Evolutionary conservation across 1,139 yeast genomes (phyloP).

Genomic region (Debaryomycetaceae sp.): DNA sequence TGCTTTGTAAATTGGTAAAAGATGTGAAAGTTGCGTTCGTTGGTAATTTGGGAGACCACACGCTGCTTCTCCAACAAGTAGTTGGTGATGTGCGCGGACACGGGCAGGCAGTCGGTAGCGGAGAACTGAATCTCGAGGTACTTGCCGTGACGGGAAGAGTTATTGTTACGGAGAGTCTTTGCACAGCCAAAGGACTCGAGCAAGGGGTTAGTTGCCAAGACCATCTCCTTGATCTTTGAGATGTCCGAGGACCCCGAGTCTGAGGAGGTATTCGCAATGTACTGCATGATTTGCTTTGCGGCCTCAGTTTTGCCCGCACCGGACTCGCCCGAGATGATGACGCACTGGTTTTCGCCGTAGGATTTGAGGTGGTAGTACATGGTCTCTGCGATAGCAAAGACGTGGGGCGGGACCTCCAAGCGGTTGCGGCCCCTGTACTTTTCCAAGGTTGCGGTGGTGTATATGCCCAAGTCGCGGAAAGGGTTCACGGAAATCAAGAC

Average conservation of each 20-base stretch:
- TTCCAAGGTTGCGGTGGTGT: constrained; percentile 65
- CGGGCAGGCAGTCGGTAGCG: constrained; percentile 64
- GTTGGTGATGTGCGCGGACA: constrained; percentile 93
- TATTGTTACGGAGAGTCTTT: constrained; percentile 88
- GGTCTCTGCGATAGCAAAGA: constrained; percentile 93
- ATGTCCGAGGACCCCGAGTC: constrained; percentile 33
- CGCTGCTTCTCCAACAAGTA: constrained; percentile 90
- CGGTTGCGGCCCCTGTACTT: constrained; percentile 86
- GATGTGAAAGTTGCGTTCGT: constrained; percentile 94
- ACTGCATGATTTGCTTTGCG: constrained; percentile 97
- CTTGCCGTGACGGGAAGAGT: constrained; percentile 96
- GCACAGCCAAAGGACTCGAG: constrained; percentile 98
- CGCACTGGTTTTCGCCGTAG: constrained; percentile 93
- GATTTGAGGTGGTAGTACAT: constrained; percentile 95
- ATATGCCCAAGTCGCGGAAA: constrained; percentile 90
- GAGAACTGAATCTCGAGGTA: constrained; percentile 88
- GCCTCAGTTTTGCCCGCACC: constrained; percentile 99
- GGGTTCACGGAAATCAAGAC: constrained; percentile 94
- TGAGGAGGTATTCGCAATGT: constrained; percentile 73
- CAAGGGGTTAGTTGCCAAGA: constrained; percentile 91
- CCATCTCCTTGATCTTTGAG: constrained; percentile 90
- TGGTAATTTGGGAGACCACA: constrained; percentile 84
- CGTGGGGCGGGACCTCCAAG: constrained; percentile 98
- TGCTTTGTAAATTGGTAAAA: constrained; percentile 93
- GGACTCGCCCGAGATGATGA: constrained; percentile 95